Base-by-base conservation (phyloP, 2,329 filamentous ascomycete genomes). In the Monosporascus cannonballus region DNA sequence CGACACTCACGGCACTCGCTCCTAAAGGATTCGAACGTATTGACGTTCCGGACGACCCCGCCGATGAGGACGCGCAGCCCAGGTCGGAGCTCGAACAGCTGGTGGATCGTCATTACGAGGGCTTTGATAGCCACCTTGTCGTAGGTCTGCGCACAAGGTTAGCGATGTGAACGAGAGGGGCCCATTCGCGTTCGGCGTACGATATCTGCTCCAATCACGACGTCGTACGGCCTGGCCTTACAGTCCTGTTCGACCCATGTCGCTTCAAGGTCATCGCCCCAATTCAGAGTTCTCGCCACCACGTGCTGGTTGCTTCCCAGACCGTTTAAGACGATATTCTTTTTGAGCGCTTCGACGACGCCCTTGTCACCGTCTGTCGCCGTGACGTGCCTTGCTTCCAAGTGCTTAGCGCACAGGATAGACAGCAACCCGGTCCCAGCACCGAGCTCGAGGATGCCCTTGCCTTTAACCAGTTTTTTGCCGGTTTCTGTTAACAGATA, bases 401-500 rank as follows among this genome's bases (percentile, higher is more conserved):
- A 73, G 61, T 81, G 71, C 55, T 81, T 83, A 2, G 81, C 79
- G 59, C 81, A 84, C 11, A 87, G 72, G 22, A 88, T 77, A 1
- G 83, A 81, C 11, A 88, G 64, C 56, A 88, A 79, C 0, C 85
- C 85, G 4, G 85, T 87, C 1, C 85, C 85, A 20, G 83, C 82
- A 34, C 85, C 85, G 4, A 88, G 74, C 63, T 88, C 85, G 5
- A 88, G 71, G 2, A 87, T 66, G 17, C 69, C 76, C 59, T 81
- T 84, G 3, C 72, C 76, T 4, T 62, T 61, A 18, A 87, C 66
- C 4, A 77, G 61, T 2, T 64, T 56, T 42, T 67, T 69, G n/a
- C 79, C 80, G 11, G 62, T 47, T 4, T 69, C 61, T 5, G 66
- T 74, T 15, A 76, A 67, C 3, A 88, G 73, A 62, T 81, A 87